Evolutionary conservation across 176 grass and related monocot genomes (phyloP), one percentile per base, ranked within the genome.

Genomic region (Urochloa ruziziensis): DNA sequence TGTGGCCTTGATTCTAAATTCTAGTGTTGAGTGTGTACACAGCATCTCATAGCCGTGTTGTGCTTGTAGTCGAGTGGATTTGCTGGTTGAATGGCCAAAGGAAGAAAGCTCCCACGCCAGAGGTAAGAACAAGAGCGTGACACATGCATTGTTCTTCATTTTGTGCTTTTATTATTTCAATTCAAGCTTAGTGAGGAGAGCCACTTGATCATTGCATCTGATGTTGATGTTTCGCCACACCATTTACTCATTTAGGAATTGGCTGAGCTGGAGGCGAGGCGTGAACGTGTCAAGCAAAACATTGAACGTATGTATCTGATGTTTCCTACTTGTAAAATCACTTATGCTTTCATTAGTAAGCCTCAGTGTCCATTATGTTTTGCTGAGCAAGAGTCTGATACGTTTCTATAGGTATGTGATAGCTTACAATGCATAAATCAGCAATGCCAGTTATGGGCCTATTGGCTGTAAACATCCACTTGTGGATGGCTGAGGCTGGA

Each of bases 71-170:
- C 68, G 96, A 98, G 91, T 98, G 96, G 96, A 98, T 94, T 88
- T 98, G 96, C 93, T 98, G 91, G 96, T 88, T 98, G 87, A 98
- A 98, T 87, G 91, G 96, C 23, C 96, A 98, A 63, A 92, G 93
- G 63, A 95, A 90, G 93, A 93, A 87, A 89, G 82, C 91, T 83
- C 93, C 96, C 30, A 90, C 89, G 43, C 93, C 80, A 24, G 90
- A 98, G 93, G 96, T 89, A 87, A 77, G 76, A 28, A 17, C 37
- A 27, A 78, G 36, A 53, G 4, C 19, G 6, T 14, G 37, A 23
- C 12, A 60, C 15, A 60, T 73, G 11, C 16, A 37, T 42, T 72
- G 43, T 49, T 46, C 27, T 49, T 73, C 44, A 51, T 8, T 73
- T 91, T 51, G 4, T 51, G 7, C 27, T 51, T 73, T 72, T 49